Evolutionary conservation across 495 filamentous ascomycete genomes (phyloP).

Genomic region (Hamigera avellanea): DNA sequence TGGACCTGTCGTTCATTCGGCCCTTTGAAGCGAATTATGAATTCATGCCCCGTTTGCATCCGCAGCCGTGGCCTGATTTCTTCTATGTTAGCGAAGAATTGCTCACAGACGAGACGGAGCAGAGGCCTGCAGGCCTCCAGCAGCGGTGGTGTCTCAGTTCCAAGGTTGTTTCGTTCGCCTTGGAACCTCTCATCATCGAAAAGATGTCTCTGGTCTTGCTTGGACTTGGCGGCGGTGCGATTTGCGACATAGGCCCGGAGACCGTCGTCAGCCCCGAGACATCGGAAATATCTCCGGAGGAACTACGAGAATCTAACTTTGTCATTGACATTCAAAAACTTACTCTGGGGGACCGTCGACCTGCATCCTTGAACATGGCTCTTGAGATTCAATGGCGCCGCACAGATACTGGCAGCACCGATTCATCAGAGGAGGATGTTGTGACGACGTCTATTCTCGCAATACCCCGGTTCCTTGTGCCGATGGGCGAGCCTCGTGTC

Average conservation of each 20-base stretch:
- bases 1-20: slow-evolving; percentile 58
- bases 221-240: slow-evolving; percentile 40
- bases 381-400: slow-evolving; percentile 70
- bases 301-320: slow-evolving; percentile 60
- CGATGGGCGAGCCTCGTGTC: slow-evolving; percentile 78
- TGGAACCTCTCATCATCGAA: slow-evolving; percentile 56
- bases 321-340: slow-evolving; percentile 57
- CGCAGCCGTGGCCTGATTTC: slow-evolving; percentile 73
- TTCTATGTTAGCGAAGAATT: slow-evolving; percentile 46
- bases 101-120: slow-evolving; percentile 13
- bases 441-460: slow-evolving; percentile 44
- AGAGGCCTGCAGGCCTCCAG: slow-evolving; percentile 48
- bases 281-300: slow-evolving; percentile 43
- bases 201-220: slow-evolving; percentile 47
- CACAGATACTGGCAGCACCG: slow-evolving; percentile 7
- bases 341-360: slow-evolving; percentile 67
- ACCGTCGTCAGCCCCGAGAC: slow-evolving; percentile 19
- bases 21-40: slow-evolving; percentile 88
- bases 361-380: slow-evolving; percentile 59
- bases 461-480: slow-evolving; percentile 66
- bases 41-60: slow-evolving; percentile 64
- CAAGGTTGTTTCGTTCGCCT: slow-evolving; percentile 61
- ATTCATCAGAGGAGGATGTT: slow-evolving; percentile 5
- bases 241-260: slow-evolving; percentile 33
- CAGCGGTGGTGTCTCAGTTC: slow-evolving; percentile 74